Base-by-base conservation (phyloP, 2,329 filamentous ascomycete genomes). In the Cadophora malorum region DNA sequence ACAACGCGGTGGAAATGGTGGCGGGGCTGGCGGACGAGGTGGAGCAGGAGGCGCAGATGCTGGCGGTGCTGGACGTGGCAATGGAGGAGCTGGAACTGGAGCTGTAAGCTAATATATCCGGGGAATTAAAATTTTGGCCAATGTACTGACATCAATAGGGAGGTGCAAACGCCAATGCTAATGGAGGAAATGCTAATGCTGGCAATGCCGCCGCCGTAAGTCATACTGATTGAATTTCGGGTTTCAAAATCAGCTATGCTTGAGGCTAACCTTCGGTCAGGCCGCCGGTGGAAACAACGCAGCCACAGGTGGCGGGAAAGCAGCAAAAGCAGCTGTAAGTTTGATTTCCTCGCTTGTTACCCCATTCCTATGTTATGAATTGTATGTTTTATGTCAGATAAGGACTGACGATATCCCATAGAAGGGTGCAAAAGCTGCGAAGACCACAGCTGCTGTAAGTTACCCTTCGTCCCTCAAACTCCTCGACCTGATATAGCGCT, bases 101-200 rank as follows among this genome's bases (percentile, higher is more conserved):
- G 45, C 45, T 47, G 41, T 47, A 47, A 16, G 41, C 16, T 47
- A 10, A 47, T 47, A 28, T 5, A 28, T 28, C 28, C 28, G 5
- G 28, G 28, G 28, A 28, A 1, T 16, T 28, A 10, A 28, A 16
- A 16, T 16, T 16, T 8, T 21, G 8, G 5, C 25, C 33, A 10
- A 35, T 33, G 10, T 56, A 58, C 55, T 58, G 33, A 58, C 10
- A 45, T n/a, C 7, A 58, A n/a, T 35, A 58, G 55, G 53, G 28
- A n/a, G 28, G 19, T 0, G 53, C 53, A n/a, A 56, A 35, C 9
- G 55, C 55, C 28, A n/a, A 33, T 33, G 52, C 52, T 14, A 55
- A 55, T 21, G 55, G n/a, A 0, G 45, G 19, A 21, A 58, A 58
- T 12, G 33, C 55, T 8, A 14, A 14, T 8, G 45, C 19, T 49